phyloP scores from a whole-genome alignment of 805 yeast genomes.

The Yarrowia divulgata region DNA sequence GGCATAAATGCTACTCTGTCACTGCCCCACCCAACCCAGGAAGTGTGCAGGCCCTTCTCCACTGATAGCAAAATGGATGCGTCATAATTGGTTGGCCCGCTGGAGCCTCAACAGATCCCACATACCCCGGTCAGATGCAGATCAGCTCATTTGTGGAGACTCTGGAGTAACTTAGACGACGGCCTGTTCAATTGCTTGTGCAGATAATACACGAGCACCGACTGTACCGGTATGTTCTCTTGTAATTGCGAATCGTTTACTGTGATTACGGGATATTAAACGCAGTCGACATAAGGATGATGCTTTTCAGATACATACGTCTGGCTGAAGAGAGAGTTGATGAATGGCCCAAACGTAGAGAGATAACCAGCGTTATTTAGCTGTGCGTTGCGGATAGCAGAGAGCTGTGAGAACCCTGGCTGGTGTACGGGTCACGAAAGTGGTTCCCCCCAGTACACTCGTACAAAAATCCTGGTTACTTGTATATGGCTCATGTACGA shows the following conservation, averaged over 20 bases:
- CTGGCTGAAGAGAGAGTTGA: neutral
- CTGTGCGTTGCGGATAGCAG: too few relatives aligned
- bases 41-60: slow-evolving; percentile 2
- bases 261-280: slow-evolving; percentile 15
- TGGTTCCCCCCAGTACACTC: too few relatives aligned
- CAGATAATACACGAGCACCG: slow-evolving; percentile 1
- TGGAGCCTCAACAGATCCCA: slow-evolving; percentile 10
- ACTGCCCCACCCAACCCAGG: slow-evolving; percentile 3
- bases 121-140: slow-evolving; percentile 27
- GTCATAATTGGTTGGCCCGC: slow-evolving; percentile 33
- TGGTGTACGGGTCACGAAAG: too few relatives aligned
- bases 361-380: too few relatives aligned
- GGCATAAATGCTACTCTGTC: neutral
- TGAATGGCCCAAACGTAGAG: neutral
- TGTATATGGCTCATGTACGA: too few relatives aligned
- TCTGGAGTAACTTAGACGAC: slow-evolving; percentile 14
- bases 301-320: neutral
- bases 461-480: too few relatives aligned
- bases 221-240: neutral
- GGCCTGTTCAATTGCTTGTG: slow-evolving; percentile 5
- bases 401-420: too few relatives aligned
- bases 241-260: neutral
- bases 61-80: slow-evolving; percentile 25
- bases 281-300: neutral
- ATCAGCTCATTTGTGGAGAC: slow-evolving; percentile 26